Evolutionary conservation across 1,284 basidiomycete species (phyloP).

Genomic region (Apiotrichum mycotoxinovorans): DNA sequence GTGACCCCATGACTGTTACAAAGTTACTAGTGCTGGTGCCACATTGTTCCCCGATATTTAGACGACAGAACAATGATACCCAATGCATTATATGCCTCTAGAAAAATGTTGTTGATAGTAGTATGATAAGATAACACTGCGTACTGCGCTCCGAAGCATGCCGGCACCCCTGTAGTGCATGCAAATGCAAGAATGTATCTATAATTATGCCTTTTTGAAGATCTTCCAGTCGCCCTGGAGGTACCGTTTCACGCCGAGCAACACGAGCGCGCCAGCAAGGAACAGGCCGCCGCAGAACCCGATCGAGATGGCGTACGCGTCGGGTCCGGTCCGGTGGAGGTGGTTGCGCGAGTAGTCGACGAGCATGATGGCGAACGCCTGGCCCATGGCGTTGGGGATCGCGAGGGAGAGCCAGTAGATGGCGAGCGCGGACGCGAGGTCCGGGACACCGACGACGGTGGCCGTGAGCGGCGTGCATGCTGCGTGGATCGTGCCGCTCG

Average conservation of each 20-base stretch:
- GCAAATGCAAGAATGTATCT: no score
- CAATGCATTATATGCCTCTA: no score
- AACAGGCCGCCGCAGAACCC: constrained; percentile 49
- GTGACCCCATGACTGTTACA: no score
- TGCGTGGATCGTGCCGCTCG: constrained; percentile 50
- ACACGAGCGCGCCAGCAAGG: constrained; percentile 31
- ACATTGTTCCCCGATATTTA: no score
- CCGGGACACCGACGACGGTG: constrained; percentile 47
- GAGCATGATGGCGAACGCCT: constrained; percentile 50
- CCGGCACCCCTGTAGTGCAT: no score
- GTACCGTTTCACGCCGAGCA: constrained; percentile 46
- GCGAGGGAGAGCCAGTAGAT: constrained; percentile 50
- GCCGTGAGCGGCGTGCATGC: constrained; percentile 44
- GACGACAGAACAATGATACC: no score
- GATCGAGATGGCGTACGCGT: constrained; percentile 48
- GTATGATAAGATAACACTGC: no score
- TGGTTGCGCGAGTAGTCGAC: constrained; percentile 42
- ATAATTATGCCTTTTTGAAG: constrained; percentile 8
- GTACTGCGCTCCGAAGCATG: no score
- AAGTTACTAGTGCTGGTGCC: no score
- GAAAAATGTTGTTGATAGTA: no score
- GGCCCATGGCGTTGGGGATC: constrained; percentile 44
- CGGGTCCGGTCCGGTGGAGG: constrained; percentile 39
- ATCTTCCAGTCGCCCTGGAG: constrained; percentile 37
- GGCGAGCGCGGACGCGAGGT: constrained; percentile 47